phyloP scores from a whole-genome alignment of 148 eudicot species.

The Rhododendron molle region DNA sequence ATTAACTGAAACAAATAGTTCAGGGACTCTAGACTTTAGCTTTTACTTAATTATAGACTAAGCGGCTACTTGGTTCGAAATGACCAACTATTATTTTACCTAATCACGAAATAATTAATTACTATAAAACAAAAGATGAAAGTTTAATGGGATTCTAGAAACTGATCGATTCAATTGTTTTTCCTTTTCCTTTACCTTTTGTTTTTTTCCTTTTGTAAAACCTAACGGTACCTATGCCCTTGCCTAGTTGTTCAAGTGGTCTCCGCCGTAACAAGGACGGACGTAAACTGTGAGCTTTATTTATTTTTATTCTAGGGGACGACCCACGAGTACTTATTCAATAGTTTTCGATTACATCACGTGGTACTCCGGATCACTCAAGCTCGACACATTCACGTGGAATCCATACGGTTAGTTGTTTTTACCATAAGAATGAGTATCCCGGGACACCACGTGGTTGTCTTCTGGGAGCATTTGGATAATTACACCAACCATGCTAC shows the following conservation, averaged over 20 bases:
- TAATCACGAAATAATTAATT: not conserved
- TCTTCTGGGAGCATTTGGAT: too few species aligned
- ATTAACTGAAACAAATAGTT: not conserved
- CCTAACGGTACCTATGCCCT: not conserved
- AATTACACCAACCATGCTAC: too few species aligned
- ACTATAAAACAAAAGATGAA: not conserved
- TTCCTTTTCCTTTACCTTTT: not conserved
- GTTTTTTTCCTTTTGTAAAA: not conserved
- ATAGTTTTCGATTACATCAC: accelerated
- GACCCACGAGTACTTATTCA: not conserved
- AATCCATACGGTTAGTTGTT: too few species aligned
- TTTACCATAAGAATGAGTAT: too few species aligned
- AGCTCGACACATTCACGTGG: too few species aligned
- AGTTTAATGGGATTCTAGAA: not conserved
- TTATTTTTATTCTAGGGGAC: not conserved
- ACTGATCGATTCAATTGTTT: not conserved
- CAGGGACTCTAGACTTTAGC: not conserved
- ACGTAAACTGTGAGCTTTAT: not conserved
- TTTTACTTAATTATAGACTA: not conserved
- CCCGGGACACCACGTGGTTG: too few species aligned
- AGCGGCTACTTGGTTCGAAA: not conserved
- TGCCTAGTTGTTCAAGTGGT: not conserved
- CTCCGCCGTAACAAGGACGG: constrained; percentile 28
- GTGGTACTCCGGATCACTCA: too few species aligned
- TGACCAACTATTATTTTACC: not conserved